Percentiles rank a stretch among this genome's conserved stretches.
phyloP scores from a whole-genome alignment of 805 yeast genomes.

The Hanseniaspora jakobsenii region DNA sequence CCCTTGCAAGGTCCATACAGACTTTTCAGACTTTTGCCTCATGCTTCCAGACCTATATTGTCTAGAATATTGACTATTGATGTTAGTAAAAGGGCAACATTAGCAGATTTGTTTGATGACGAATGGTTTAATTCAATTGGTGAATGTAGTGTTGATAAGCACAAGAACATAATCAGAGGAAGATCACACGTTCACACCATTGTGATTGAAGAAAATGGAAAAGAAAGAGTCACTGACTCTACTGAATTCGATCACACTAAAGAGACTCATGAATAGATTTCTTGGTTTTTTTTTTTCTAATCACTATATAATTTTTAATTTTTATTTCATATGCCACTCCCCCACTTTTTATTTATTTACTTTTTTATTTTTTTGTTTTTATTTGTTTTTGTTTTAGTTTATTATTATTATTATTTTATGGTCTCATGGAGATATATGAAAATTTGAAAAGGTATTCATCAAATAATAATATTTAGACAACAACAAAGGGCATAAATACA shows the following conservation, averaged over 20 bases:
- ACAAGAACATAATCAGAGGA: slow-evolving; percentile 33
- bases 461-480: too few relatives aligned
- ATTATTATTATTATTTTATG: too few relatives aligned
- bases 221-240: slow-evolving; percentile 12
- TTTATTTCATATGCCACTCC: too few relatives aligned
- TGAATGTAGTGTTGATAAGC: slow-evolving; percentile 43
- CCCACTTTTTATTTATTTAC: too few relatives aligned
- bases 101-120: slow-evolving; percentile 54
- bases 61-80: slow-evolving; percentile 55
- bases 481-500: too few relatives aligned
- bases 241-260: slow-evolving; percentile 1
- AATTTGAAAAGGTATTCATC: too few relatives aligned
- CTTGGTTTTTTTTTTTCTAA: too few relatives aligned
- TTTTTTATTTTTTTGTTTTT: neutral
- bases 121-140: slow-evolving; percentile 58
- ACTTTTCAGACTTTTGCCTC: slow-evolving; percentile 68
- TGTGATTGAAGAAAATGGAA: slow-evolving; percentile 36
- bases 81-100: slow-evolving; percentile 48
- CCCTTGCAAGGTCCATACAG: slow-evolving; percentile 76
- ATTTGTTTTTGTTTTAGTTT: neutral
- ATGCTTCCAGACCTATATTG: slow-evolving; percentile 66
- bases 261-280: neutral
- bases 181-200: slow-evolving; percentile 42
- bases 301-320: too few relatives aligned
- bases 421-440: too few relatives aligned